phyloP scores from a whole-genome alignment of 148 eudicot species.

The Rhododendron williamsianum region DNA sequence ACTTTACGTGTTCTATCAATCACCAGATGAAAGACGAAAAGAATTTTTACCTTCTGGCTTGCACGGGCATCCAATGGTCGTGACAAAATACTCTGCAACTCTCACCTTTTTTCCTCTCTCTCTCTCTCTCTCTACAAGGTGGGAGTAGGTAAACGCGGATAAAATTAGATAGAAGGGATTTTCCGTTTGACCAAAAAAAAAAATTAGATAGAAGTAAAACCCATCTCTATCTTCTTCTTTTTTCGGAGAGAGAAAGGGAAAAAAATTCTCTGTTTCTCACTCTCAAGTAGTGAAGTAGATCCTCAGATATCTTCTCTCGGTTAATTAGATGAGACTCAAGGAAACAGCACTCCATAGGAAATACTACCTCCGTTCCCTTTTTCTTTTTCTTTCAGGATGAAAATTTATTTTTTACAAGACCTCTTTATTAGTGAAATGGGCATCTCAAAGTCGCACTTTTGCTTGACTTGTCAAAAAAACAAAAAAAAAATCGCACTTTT shows the following conservation, averaged over 20 bases:
- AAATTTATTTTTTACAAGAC: no score
- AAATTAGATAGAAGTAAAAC: neutral
- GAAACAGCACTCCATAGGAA: no score
- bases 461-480: no score
- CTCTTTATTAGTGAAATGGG: no score
- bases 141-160: neutral
- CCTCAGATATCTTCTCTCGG: neutral
- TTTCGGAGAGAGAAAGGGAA: neutral
- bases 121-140: neutral
- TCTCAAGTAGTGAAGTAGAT: neutral
- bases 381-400: no score
- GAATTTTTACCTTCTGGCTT: constrained; percentile 20
- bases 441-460: no score
- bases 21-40: constrained; percentile 19
- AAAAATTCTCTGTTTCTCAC: neutral
- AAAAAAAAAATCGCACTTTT: no score
- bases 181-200: no score
- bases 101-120: neutral
- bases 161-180: neutral
- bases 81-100: constrained; percentile 9
- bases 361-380: no score
- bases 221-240: constrained; percentile 12
- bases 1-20: constrained; percentile 9
- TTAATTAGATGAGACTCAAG: neutral
- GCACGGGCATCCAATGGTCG: constrained; percentile 33